Percentiles rank a stretch among this genome's conserved stretches.
Evolutionary conservation across 2,329 filamentous ascomycete genomes (phyloP).

Genomic region (Beauveria australis): DNA sequence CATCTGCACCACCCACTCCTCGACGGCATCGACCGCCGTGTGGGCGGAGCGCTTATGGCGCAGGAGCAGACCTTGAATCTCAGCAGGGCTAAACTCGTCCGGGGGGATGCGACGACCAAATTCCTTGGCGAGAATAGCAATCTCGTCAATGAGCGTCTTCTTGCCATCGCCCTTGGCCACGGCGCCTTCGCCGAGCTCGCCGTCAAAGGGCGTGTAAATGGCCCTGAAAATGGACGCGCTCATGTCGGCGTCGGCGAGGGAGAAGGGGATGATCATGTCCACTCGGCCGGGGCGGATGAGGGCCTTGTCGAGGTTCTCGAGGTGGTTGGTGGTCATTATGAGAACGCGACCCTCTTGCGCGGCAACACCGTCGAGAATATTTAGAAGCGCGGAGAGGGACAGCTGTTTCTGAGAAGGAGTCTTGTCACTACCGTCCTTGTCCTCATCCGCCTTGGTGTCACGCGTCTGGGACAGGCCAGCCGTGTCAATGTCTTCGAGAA

Average conservation of each 20-base stretch:
- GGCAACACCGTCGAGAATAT: conserved; percentile 69
- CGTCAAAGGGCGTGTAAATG: conserved; percentile 47
- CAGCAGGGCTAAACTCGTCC: conserved; percentile 50
- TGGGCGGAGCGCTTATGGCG: conserved; percentile 46
- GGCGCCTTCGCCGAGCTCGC: conserved; percentile 18
- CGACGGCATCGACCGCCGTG: conserved; percentile 37
- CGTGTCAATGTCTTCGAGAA: conserved; percentile 70
- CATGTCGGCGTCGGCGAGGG: conserved; percentile 45
- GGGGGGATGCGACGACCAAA: conserved; percentile 46
- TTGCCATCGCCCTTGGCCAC: conserved; percentile 2
- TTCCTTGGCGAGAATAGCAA: conserved; percentile 37
- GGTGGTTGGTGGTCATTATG: conserved; percentile 59
- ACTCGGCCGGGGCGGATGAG: conserved; percentile 55
- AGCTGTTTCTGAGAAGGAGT: conserved; percentile 30
- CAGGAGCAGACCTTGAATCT: conserved; percentile 52
- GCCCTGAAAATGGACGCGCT: conserved; percentile 47
- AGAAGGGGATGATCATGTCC: conserved; percentile 52
- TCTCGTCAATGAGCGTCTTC: conserved; percentile 21
- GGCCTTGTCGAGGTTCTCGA: conserved; percentile 53
- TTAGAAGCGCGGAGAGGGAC: conserved; percentile 69
- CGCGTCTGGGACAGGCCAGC: conserved; percentile 59
- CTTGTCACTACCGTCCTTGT: conserved; percentile 15
- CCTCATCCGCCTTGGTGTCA: conserved; percentile 24
- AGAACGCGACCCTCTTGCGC: conserved; percentile 56
- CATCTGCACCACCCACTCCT: conserved; percentile 41